A percentile compares a stretch with the other conserved stretches of the same genome.
Conservation (phyloP, 1,284 basidiomycete genomes). For the Naganishia sp. region DNA sequence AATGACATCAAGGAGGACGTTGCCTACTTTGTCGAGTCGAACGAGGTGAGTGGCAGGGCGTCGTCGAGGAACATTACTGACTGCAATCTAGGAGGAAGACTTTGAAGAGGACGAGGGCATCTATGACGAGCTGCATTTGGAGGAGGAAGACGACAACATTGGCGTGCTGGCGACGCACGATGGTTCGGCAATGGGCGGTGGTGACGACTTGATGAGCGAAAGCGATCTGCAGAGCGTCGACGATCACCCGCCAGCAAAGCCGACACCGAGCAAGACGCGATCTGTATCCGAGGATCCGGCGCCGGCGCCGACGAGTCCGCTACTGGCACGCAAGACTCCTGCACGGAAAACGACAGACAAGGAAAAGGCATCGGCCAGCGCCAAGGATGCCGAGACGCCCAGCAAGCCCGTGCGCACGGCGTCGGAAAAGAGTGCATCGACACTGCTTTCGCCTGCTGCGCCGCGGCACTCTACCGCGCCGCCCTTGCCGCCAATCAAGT, state of each 20-base stretch:
- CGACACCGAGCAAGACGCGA: constrained; percentile 16
- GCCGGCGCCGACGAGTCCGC: constrained; percentile 29
- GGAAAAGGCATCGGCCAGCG: neutral
- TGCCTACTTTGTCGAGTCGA: constrained; percentile 93
- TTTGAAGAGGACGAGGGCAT: constrained; percentile 98
- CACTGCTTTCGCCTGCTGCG: constrained; percentile 8
- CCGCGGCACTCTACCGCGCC: constrained; percentile 48
- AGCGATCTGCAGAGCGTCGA: constrained; percentile 29
- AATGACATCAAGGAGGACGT: constrained; percentile 89
- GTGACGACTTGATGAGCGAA: constrained; percentile 20
- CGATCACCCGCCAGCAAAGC: constrained; percentile 17
- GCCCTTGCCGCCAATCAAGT: constrained; percentile 73
- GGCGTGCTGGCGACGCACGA: constrained; percentile 26
- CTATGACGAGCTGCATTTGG: constrained; percentile 96
- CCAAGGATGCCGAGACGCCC: neutral
- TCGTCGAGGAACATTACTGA: no score
- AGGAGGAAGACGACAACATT: constrained; percentile 76
- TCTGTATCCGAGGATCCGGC: constrained; percentile 17
- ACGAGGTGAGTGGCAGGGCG: constrained; percentile 68
- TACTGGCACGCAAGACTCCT: constrained; percentile 24
- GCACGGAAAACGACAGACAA: constrained; percentile 22
- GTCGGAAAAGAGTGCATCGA: constrained; percentile 16
- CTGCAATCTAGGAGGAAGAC: constrained; percentile 75
- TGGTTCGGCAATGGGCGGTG: constrained; percentile 5
- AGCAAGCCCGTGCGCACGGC: constrained; percentile 17